Evolutionary conservation across 2,329 filamentous ascomycete genomes (phyloP).

Genomic region (Fusarium incarnatum): DNA sequence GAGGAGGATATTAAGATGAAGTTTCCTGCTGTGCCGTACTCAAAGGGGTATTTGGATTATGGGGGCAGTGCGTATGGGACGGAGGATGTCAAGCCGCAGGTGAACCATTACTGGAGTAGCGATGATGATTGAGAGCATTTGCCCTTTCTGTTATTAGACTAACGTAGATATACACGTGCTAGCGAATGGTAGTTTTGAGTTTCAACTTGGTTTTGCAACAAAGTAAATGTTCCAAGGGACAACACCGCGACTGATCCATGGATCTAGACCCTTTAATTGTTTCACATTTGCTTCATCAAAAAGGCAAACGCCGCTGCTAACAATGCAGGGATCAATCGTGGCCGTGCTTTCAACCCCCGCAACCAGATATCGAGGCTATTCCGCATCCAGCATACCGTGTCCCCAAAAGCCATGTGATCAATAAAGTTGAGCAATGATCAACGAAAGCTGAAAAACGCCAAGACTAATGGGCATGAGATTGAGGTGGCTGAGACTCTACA

Average conservation of each 20-base stretch:
- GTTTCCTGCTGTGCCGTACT: constrained; percentile 48
- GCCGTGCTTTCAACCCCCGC: not conserved
- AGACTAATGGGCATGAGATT: not conserved
- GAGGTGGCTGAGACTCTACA: not conserved
- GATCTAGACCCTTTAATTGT: not conserved
- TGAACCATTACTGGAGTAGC: constrained; percentile 24
- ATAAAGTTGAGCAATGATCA: not conserved
- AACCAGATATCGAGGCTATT: not conserved
- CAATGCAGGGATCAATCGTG: not conserved
- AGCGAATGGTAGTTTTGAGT: not conserved
- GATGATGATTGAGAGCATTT: not conserved
- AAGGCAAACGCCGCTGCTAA: not conserved
- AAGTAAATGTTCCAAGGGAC: too few relatives aligned
- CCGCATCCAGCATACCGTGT: not conserved
- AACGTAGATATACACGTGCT: not conserved
- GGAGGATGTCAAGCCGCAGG: constrained; percentile 7
- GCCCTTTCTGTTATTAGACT: not conserved
- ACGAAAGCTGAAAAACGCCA: not conserved
- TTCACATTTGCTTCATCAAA: not conserved
- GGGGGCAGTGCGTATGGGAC: constrained; percentile 61
- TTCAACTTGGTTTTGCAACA: too few relatives aligned
- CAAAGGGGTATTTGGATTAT: constrained; percentile 57
- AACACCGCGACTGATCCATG: too few relatives aligned
- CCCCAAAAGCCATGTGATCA: not conserved
- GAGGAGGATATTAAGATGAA: constrained; percentile 29